phyloP scores from a whole-genome alignment of 208 protist genomes.

The Leishmania tarentolae region DNA sequence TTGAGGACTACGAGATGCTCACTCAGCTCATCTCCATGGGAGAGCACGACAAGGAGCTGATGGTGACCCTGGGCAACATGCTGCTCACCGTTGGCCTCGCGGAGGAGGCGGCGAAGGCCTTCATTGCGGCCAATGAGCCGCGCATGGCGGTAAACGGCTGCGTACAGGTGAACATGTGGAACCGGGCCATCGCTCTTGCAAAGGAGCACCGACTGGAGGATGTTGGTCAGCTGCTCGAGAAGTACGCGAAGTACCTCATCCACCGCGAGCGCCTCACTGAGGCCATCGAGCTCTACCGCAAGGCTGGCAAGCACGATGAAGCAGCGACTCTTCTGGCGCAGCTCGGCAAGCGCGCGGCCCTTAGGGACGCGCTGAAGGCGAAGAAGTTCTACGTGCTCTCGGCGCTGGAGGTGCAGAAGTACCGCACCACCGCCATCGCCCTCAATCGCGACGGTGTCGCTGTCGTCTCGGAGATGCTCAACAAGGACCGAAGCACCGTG shows the following conservation, averaged over 20 bases:
- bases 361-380: constrained; percentile 82
- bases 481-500: constrained; percentile 69
- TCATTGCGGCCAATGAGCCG: constrained; percentile 88
- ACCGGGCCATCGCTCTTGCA: constrained; percentile 89
- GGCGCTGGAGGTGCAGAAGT: constrained; percentile 94
- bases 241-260: constrained; percentile 92
- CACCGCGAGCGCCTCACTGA: constrained; percentile 86
- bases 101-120: constrained; percentile 88
- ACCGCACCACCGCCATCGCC: constrained; percentile 70
- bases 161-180: constrained; percentile 94
- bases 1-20: constrained; percentile 94
- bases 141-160: constrained; percentile 94
- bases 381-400: constrained; percentile 97
- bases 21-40: constrained; percentile 85
- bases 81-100: constrained; percentile 92
- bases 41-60: constrained; percentile 91
- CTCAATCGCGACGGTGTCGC: constrained; percentile 65
- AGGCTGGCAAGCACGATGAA: constrained; percentile 94
- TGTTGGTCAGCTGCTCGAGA: constrained; percentile 86
- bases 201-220: constrained; percentile 85
- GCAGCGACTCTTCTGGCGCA: constrained; percentile 93
- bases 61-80: constrained; percentile 87
- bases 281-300: constrained; percentile 97
- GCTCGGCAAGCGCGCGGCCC: constrained; percentile 73
- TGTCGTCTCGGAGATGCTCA: constrained; percentile 78